Conservation (phyloP, 2,329 filamentous ascomycete species). For the Raffaelea albimanens region DNA sequence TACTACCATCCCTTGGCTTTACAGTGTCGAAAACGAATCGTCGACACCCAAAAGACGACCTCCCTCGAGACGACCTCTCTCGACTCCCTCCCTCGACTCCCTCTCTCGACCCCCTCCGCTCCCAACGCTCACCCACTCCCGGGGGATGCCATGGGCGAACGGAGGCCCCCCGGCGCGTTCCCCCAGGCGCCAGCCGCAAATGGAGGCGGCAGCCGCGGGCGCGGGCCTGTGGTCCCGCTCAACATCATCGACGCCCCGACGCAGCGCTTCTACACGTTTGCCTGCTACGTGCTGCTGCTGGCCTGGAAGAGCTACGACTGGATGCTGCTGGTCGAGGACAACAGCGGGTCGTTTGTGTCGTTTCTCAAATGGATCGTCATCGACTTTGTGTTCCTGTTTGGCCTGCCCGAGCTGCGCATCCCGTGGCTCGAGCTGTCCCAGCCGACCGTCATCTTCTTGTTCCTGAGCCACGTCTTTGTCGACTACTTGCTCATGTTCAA, state of each 20-base stretch:
- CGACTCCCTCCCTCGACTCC: no score
- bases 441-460: conserved; percentile 59
- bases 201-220: conserved; percentile 6
- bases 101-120: no score
- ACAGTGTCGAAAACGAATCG: no score
- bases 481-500: conserved; percentile 92
- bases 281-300: conserved; percentile 66
- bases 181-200: conserved; percentile 15
- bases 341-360: conserved; percentile 77
- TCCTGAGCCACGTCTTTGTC: conserved; percentile 59
- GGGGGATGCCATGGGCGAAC: conserved; percentile 16
- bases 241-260: conserved; percentile 79
- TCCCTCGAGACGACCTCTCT: no score
- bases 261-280: conserved; percentile 78
- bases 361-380: conserved; percentile 91
- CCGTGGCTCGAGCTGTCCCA: conserved; percentile 93
- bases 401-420: conserved; percentile 78
- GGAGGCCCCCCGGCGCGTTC: conserved; percentile 17
- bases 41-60: no score
- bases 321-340: conserved; percentile 65
- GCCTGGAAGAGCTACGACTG: conserved; percentile 86
- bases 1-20: no score
- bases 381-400: conserved; percentile 80
- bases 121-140: not conserved
- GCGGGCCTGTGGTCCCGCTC: conserved; percentile 65